Percentiles rank a stretch among this genome's conserved stretches.
phyloP scores from a whole-genome alignment of 805 yeast species.

The Pichia eremophila region DNA sequence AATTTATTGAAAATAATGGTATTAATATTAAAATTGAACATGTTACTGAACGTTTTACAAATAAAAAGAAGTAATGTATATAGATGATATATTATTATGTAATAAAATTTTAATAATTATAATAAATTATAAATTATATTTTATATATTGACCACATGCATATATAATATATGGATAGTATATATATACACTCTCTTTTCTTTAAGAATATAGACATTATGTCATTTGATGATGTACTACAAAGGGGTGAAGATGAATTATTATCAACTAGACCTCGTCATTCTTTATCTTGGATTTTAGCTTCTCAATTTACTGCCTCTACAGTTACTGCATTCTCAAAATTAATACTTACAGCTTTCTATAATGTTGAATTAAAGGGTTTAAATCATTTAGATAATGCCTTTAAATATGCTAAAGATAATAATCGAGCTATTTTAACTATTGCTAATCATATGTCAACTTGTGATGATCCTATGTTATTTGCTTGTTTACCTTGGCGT shows the following conservation, averaged over 20 bases:
- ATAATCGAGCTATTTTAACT: slow-evolving; percentile 71
- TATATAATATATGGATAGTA: too few species aligned
- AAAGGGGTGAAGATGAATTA: slow-evolving; percentile 67
- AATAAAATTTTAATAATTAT: too few species aligned
- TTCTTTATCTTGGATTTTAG: slow-evolving; percentile 50
- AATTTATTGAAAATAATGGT: slow-evolving; percentile 71
- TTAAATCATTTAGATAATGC: slow-evolving; percentile 59
- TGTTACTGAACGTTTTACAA: slow-evolving; percentile 71
- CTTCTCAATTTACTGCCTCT: slow-evolving; percentile 61
- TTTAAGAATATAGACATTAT: too few species aligned
- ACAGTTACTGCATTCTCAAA: slow-evolving; percentile 60
- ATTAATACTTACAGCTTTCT: slow-evolving; percentile 47
- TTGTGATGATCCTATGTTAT: slow-evolving; percentile 85
- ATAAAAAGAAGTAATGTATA: slow-evolving; percentile 39
- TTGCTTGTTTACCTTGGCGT: slow-evolving; percentile 77
- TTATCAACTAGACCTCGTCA: slow-evolving; percentile 42
- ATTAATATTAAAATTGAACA: slow-evolving; percentile 85
- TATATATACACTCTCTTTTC: too few species aligned
- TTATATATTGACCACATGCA: too few species aligned
- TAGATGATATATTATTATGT: too few species aligned
- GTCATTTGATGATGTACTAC: slow-evolving; percentile 62
- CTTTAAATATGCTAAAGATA: slow-evolving; percentile 47
- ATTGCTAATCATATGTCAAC: slow-evolving; percentile 90
- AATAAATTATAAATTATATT: too few species aligned
- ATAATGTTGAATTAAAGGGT: slow-evolving; percentile 54